A percentile compares a stretch with the other conserved stretches of the same genome.
Evolutionary conservation across 1,284 basidiomycete species (phyloP).

Genomic region (Stereum hirsutum): DNA sequence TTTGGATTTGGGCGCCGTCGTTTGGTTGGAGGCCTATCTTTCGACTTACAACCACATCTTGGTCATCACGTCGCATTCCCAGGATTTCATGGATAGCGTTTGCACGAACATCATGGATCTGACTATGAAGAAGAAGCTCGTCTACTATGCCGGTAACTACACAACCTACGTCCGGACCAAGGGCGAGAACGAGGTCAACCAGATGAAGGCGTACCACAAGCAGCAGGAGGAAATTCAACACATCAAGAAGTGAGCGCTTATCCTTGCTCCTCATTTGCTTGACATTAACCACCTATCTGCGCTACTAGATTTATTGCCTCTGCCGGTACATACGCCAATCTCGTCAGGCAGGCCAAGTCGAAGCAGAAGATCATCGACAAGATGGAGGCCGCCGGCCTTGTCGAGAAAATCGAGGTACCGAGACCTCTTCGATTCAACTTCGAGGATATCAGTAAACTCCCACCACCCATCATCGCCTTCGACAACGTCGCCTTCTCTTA

Average conservation of each 20-base stretch:
- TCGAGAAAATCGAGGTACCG: constrained; percentile 79
- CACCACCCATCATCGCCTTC: constrained; percentile 97
- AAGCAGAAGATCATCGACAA: constrained; percentile 99
- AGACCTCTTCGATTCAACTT: constrained; percentile 89
- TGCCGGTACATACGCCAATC: constrained; percentile 97
- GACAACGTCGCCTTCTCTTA: constrained; percentile 93
- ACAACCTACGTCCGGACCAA: constrained; percentile 94
- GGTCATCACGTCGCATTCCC: constrained; percentile 92
- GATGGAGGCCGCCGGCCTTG: constrained; percentile 98
- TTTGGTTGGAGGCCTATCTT: constrained; percentile 97
- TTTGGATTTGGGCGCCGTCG: constrained; percentile 94
- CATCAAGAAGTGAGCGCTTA: constrained; percentile 76
- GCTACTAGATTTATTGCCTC: constrained; percentile 85
- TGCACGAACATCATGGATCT: constrained; percentile 99
- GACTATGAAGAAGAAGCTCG: constrained; percentile 79
- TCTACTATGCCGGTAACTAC: constrained; percentile 97
- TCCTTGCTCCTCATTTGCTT: constrained; percentile 7
- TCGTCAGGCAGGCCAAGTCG: constrained; percentile 98
- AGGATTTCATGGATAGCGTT: constrained; percentile 97
- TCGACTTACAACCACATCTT: constrained; percentile 98
- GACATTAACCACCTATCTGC: constrained; percentile 1
- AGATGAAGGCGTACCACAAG: constrained; percentile 98
- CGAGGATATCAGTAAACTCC: constrained; percentile 89
- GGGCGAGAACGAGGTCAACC: constrained; percentile 96
- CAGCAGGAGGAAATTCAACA: constrained; percentile 98